These are phyloP conservation scores for Gaultheria prostrata DNA, from an alignment of 148 eudicot species.

Conservation along the genomic window DNA sequence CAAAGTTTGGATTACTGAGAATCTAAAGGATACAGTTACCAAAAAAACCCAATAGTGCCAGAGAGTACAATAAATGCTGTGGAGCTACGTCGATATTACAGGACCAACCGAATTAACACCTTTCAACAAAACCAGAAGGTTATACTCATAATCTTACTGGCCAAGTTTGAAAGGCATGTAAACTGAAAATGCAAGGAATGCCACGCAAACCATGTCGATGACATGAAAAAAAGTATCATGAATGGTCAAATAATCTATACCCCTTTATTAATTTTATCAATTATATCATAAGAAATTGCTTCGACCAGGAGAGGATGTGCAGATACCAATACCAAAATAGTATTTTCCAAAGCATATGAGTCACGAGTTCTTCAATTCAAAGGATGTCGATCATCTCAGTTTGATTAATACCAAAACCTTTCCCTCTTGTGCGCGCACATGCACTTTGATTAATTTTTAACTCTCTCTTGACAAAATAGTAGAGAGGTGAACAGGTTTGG, in stretches of 20 bases:
- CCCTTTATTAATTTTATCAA: background rate
- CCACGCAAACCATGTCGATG: background rate
- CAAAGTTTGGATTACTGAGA: background rate
- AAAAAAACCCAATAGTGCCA: background rate
- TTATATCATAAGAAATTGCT: background rate
- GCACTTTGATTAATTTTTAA: background rate
- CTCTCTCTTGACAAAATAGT: background rate
- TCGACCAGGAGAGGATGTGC: background rate
- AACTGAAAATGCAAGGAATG: background rate
- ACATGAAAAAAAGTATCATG: background rate
- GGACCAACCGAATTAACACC: background rate
- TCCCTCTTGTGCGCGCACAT: background rate
- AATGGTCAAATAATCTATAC: background rate
- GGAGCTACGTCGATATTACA: background rate
- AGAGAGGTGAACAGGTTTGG: background rate
- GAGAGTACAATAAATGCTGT: background rate
- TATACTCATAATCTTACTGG: conserved; percentile 8
- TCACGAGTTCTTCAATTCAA: no score
- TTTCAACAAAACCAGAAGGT: background rate
- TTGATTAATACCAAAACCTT: no score
- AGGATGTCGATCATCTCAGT: no score
- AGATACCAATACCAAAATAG: background rate
- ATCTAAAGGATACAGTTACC: background rate
- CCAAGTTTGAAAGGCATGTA: conserved; percentile 3
- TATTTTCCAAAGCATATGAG: background rate